Evolutionary conservation across 139 green algal genomes (phyloP).

Genomic region (Axilococcus clingmanii): DNA sequence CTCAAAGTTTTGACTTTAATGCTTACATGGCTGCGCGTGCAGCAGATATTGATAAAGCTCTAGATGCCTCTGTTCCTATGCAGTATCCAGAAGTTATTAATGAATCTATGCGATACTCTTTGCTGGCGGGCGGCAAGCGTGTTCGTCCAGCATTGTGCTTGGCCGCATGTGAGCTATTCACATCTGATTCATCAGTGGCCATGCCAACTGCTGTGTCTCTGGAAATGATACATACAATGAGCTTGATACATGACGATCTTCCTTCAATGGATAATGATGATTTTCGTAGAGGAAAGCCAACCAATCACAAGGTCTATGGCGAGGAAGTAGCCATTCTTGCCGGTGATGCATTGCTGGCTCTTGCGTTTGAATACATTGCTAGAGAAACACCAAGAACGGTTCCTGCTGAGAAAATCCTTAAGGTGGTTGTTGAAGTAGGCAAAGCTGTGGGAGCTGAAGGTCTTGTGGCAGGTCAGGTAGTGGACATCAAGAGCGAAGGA

Average conservation of each 20-base stretch:
- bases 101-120: conserved; percentile 93
- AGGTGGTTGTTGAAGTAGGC: conserved; percentile 79
- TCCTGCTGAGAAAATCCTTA: conserved; percentile 68
- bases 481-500: conserved; percentile 90
- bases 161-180: conserved; percentile 91
- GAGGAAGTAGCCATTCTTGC: conserved; percentile 96
- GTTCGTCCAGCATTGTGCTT: conserved; percentile 89
- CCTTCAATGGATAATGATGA: conserved; percentile 99
- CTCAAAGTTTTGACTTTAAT: conserved; percentile 75
- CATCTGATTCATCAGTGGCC: conserved; percentile 55
- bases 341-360: conserved; percentile 89
- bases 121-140: conserved; percentile 92
- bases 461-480: conserved; percentile 91
- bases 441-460: conserved; percentile 79
- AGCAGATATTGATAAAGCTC: conserved; percentile 59
- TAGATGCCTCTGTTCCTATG: conserved; percentile 68
- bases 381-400: conserved; percentile 75
- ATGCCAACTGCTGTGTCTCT: conserved; percentile 93
- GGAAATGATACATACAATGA: conserved; percentile 99
- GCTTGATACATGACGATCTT: conserved; percentile 71
- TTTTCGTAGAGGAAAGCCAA: conserved; percentile 86
- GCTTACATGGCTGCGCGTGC: conserved; percentile 71
- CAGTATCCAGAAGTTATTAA: conserved; percentile 83
- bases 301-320: conserved; percentile 95
- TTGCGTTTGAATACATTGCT: conserved; percentile 94